Evolutionary conservation across 768 basidiomycete genomes (phyloP).

Genomic region (Hygrophorus russula): DNA sequence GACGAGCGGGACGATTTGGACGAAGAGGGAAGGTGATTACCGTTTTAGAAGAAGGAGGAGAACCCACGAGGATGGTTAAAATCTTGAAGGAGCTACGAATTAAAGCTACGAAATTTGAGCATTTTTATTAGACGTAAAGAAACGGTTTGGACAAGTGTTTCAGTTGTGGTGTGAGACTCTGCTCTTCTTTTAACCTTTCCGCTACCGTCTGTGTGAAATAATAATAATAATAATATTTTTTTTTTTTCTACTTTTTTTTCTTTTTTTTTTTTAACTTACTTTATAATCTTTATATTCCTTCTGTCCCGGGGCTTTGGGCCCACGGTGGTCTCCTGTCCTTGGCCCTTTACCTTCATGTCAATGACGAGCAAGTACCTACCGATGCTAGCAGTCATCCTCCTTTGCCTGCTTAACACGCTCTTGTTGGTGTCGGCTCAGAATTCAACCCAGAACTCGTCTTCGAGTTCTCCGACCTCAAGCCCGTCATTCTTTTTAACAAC

Average conservation of each 20-base stretch:
- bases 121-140: slow-evolving; percentile 33
- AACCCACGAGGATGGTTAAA: slow-evolving; percentile 29
- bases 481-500: slow-evolving; percentile 47
- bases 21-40: slow-evolving; percentile 55
- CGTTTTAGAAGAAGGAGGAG: slow-evolving; percentile 35
- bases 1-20: slow-evolving; percentile 68
- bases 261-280: no score
- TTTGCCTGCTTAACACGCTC: slow-evolving; percentile 10
- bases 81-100: slow-evolving; percentile 35
- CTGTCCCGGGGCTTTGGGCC: no score
- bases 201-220: not conserved
- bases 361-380: slow-evolving; percentile 5
- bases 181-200: not conserved
- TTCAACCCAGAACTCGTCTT: slow-evolving; percentile 23
- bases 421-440: slow-evolving; percentile 26
- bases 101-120: slow-evolving; percentile 33
- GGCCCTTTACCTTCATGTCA: slow-evolving; percentile 10
- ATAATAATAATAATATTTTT: no score
- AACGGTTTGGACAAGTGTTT: no score
- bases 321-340: slow-evolving; percentile 8
- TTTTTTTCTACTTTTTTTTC: no score
- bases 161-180: no score
- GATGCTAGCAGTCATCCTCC: slow-evolving; percentile 2
- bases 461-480: slow-evolving; percentile 13
- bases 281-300: no score